phyloP scores from a whole-genome alignment of 305 asterid species.

The Fraxinus baroniana region DNA sequence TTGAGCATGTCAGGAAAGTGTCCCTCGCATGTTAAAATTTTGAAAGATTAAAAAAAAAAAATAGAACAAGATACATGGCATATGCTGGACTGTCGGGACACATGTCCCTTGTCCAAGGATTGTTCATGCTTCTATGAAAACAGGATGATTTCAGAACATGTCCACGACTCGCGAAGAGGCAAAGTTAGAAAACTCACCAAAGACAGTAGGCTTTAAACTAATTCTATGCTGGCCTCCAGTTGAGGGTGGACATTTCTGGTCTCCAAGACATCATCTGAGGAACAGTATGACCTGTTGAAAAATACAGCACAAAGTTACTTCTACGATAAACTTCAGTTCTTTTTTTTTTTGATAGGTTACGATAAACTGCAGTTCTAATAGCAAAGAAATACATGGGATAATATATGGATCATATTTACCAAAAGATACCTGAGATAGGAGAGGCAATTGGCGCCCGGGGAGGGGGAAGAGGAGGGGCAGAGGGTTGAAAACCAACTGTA shows the following conservation, averaged over 20 bases:
- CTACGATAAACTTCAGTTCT: slow-evolving; percentile 3
- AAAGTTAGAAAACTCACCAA: slow-evolving; percentile 33
- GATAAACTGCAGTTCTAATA: slow-evolving; percentile 5
- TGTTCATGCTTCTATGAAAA: neutral
- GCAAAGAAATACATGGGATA: slow-evolving; percentile 1
- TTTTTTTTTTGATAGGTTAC: too few species aligned
- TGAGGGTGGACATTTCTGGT: slow-evolving; percentile 57
- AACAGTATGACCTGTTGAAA: slow-evolving; percentile 55
- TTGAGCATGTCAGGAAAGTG: neutral
- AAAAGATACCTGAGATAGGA: slow-evolving; percentile 54
- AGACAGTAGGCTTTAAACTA: slow-evolving; percentile 23
- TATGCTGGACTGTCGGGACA: neutral
- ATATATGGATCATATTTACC: slow-evolving; percentile 3
- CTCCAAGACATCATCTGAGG: slow-evolving; percentile 52
- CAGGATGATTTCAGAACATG: neutral
- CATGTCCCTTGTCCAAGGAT: neutral
- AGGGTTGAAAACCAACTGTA: slow-evolving; percentile 48
- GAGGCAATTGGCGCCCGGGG: slow-evolving; percentile 31
- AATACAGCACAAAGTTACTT: slow-evolving; percentile 16
- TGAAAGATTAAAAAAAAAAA: neutral
- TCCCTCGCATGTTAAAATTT: neutral
- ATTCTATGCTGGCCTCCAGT: slow-evolving; percentile 69
- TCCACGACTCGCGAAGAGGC: neutral
- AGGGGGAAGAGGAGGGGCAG: slow-evolving; percentile 44
- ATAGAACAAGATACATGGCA: neutral